These are phyloP conservation scores for Ogataea sp. DNA, from an alignment of 805 yeast genomes.

Conservation along the genomic window DNA sequence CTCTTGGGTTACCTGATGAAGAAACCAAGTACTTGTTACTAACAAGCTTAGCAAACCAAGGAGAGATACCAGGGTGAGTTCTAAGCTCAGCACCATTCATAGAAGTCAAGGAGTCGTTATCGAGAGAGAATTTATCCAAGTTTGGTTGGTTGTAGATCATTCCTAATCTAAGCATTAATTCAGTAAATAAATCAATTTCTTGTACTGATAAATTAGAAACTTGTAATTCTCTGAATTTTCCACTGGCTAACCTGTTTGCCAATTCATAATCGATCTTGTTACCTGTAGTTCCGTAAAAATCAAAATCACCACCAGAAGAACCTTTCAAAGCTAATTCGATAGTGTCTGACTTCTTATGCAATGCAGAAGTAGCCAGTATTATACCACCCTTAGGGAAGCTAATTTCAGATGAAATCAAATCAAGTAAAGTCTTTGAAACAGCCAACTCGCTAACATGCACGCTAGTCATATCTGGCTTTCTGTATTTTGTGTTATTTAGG, in stretches of 20 bases:
- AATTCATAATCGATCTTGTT: neutral
- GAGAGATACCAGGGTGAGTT: constrained; percentile 2
- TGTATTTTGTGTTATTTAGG: constrained; percentile 49
- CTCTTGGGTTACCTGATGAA: constrained; percentile 63
- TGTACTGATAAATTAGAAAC: constrained; percentile 35
- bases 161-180: constrained; percentile 33
- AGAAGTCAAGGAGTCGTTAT: neutral
- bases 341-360: constrained; percentile 44
- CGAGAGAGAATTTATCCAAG: constrained; percentile 11
- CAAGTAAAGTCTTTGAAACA: constrained; percentile 48
- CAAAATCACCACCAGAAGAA: neutral
- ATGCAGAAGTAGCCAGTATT: constrained; percentile 53
- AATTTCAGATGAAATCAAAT: constrained; percentile 43
- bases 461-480: constrained; percentile 43
- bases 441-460: constrained; percentile 59
- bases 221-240: constrained; percentile 14
- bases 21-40: constrained; percentile 44
- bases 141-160: constrained; percentile 26
- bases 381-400: constrained; percentile 56
- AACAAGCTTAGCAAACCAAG: constrained; percentile 29
- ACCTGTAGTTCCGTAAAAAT: neutral
- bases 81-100: constrained; percentile 5
- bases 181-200: constrained; percentile 36
- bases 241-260: neutral
- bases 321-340: constrained; percentile 13